Evolutionary conservation across 2,329 filamentous ascomycete genomes (phyloP).

Genomic region (Didymella keratinophila): DNA sequence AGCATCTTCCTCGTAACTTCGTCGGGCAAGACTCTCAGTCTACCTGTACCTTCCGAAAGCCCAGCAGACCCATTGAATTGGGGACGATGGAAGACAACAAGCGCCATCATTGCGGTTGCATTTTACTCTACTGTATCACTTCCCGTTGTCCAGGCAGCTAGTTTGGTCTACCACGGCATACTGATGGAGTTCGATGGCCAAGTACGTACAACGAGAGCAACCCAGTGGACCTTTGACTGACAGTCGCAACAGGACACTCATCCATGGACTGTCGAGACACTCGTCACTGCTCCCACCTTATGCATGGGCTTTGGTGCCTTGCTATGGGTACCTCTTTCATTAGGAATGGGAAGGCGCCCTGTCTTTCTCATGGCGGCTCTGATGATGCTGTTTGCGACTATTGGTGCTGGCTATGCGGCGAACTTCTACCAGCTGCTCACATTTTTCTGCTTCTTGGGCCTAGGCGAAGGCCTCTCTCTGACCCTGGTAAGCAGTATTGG

Average conservation of each 20-base stretch:
- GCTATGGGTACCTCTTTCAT: slow-evolving; percentile 50
- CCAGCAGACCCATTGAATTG: slow-evolving; percentile 37
- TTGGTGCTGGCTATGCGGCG: slow-evolving; percentile 37
- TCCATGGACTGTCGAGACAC: slow-evolving; percentile 37
- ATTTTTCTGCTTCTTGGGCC: slow-evolving; percentile 45
- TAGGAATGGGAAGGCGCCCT: slow-evolving; percentile 51
- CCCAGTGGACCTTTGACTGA: background rate
- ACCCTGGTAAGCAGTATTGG: slow-evolving; percentile 33
- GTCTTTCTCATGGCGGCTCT: slow-evolving; percentile 44
- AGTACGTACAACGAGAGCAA: slow-evolving; percentile 17
- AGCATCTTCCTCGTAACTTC: slow-evolving; percentile 38
- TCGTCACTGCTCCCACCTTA: slow-evolving; percentile 42
- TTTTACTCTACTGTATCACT: slow-evolving; percentile 27
- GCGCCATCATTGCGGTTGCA: slow-evolving; percentile 29
- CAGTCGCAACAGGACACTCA: slow-evolving; percentile 23
- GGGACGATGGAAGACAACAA: slow-evolving; percentile 31
- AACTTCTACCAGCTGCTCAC: slow-evolving; percentile 40
- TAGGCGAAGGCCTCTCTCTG: slow-evolving; percentile 44
- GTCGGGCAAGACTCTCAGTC: slow-evolving; percentile 32
- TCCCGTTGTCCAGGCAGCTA: slow-evolving; percentile 30
- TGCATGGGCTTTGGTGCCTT: slow-evolving; percentile 50
- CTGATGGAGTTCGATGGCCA: slow-evolving; percentile 20
- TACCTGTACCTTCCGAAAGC: slow-evolving; percentile 38
- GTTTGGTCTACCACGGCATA: slow-evolving; percentile 28
- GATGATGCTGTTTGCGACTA: slow-evolving; percentile 36